Evolutionary conservation across 805 yeast genomes (phyloP), one percentile per base, ranked within the genome.

Genomic region (Candida koratica): DNA sequence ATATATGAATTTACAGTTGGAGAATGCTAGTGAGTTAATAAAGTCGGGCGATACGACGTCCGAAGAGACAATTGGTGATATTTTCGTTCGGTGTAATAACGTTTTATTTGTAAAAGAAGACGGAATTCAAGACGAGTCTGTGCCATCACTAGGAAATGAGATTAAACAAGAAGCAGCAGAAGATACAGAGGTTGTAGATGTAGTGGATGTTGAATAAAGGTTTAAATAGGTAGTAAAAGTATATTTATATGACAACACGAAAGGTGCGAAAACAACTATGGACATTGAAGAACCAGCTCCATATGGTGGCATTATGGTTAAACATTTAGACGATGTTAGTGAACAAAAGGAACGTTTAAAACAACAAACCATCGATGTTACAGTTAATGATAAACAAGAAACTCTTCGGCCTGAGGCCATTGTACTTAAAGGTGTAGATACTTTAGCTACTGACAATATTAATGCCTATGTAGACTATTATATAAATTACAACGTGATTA

Each of bases 51-150:
- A 79, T 5, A 56, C 60, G 5, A 44, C 33, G 16, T 39, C 39
- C 10, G 59, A 55, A 28, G 66, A 56, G 34, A 38, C 43, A 16
- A 69, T 84, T 6, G 88, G 86, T 15, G 96, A 89, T 48, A 66
- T 90, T 15, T 83, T 90, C 52, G 81, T 89, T 39, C 70, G 97
- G 53, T 89, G 97, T 58, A 89, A 89, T 55, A 89, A 90, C 47
- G 96, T 89, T 1, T 67, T 89, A 30, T 87, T 85, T 77, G 64
- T 84, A 15, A 71, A 83, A 33, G 76, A 72, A 42, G 62, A 32
- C 28, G 23, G 7, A 20, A 26, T 23, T 14, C 22, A 3, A 7
- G 19, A 14, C 4, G 19, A 27, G 19, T 20, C 30, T 7, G n/a
- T n/a, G n/a, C n/a, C n/a, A n/a, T n/a, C n/a, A n/a, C n/a, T n/a